phyloP scores from a whole-genome alignment of 2,329 filamentous ascomycete species.

The Knufia petricola region DNA sequence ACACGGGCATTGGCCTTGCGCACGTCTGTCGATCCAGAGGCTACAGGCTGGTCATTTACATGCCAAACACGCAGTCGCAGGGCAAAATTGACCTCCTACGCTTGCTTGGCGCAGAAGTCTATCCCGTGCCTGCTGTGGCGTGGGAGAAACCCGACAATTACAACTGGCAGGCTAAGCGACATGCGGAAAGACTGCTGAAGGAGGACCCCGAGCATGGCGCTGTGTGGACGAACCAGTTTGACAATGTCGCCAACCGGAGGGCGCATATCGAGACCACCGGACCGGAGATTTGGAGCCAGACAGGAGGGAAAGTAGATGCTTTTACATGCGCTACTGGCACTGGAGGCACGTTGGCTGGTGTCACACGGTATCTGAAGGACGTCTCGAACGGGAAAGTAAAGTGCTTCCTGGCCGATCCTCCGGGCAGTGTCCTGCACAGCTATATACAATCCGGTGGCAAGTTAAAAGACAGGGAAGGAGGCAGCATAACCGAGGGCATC shows the following conservation, averaged over 20 bases:
- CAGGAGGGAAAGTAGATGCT: slow-evolving; percentile 71
- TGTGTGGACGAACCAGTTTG: slow-evolving; percentile 99
- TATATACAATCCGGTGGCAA: slow-evolving; percentile 81
- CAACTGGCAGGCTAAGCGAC: slow-evolving; percentile 87
- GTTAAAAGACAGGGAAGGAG: slow-evolving; percentile 68
- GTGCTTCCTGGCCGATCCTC: slow-evolving; percentile 84
- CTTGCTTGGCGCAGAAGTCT: slow-evolving; percentile 85
- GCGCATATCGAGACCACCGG: slow-evolving; percentile 96
- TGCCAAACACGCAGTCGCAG: slow-evolving; percentile 97
- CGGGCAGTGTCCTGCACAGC: slow-evolving; percentile 83
- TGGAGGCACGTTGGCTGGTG: slow-evolving; percentile 79
- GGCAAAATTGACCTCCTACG: slow-evolving; percentile 92
- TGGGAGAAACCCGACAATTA: slow-evolving; percentile 96
- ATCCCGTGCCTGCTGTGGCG: slow-evolving; percentile 88
- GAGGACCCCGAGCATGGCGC: slow-evolving; percentile 53
- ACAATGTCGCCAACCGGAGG: slow-evolving; percentile 86
- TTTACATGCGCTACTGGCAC: slow-evolving; percentile 96
- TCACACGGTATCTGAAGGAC: slow-evolving; percentile 81
- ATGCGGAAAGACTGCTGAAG: slow-evolving; percentile 59
- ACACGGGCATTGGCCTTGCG: slow-evolving; percentile 94
- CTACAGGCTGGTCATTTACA: slow-evolving; percentile 96
- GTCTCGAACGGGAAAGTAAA: slow-evolving; percentile 68
- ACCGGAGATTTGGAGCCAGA: slow-evolving; percentile 95
- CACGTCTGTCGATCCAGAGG: slow-evolving; percentile 89
- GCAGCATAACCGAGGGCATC: slow-evolving; percentile 94